Percentiles rank a stretch among this genome's conserved stretches.
phyloP scores from a whole-genome alignment of 805 yeast genomes.

The Candida golubevii region DNA sequence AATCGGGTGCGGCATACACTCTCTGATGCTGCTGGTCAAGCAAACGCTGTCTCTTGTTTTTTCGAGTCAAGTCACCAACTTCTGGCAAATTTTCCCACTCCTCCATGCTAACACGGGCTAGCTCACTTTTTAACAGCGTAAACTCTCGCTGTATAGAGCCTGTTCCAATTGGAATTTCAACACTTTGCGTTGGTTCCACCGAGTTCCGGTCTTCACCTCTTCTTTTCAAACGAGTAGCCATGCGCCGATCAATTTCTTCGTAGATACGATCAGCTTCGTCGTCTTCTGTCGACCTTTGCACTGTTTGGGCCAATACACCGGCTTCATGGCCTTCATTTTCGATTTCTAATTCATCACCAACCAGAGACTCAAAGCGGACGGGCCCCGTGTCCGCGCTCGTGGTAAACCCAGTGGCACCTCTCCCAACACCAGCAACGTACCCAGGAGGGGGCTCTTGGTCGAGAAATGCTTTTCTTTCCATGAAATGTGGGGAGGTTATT shows the following conservation, averaged over 20 bases:
- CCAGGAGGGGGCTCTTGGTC: conserved; percentile 87
- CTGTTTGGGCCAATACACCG: conserved; percentile 26
- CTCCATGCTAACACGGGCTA: conserved; percentile 54
- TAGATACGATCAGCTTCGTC: conserved; percentile 76
- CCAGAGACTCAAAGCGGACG: conserved; percentile 15
- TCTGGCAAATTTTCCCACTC: conserved; percentile 87
- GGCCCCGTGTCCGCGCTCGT: conserved; percentile 73
- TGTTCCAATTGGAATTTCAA: conserved; percentile 13
- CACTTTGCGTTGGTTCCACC: conserved; percentile 2
- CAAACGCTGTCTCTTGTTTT: conserved; percentile 67
- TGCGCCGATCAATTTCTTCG: conserved; percentile 57
- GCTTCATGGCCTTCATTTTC: conserved; percentile 29
- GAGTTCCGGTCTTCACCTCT: not conserved
- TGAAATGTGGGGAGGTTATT: conserved; percentile 2
- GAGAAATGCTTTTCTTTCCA: conserved; percentile 44
- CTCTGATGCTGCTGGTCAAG: conserved; percentile 60
- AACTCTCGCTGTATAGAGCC: conserved; percentile 45
- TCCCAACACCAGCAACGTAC: conserved; percentile 86
- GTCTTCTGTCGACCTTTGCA: conserved; percentile 47
- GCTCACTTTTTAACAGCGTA: conserved; percentile 60
- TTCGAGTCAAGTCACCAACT: conserved; percentile 79
- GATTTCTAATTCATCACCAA: conserved; percentile 21
- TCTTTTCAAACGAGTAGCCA: conserved; percentile 25
- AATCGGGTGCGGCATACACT: conserved; percentile 80
- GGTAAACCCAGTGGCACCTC: conserved; percentile 94